phyloP scores from a whole-genome alignment of 768 basidiomycete genomes.

The Rhodosporidiobolus odoratus region DNA sequence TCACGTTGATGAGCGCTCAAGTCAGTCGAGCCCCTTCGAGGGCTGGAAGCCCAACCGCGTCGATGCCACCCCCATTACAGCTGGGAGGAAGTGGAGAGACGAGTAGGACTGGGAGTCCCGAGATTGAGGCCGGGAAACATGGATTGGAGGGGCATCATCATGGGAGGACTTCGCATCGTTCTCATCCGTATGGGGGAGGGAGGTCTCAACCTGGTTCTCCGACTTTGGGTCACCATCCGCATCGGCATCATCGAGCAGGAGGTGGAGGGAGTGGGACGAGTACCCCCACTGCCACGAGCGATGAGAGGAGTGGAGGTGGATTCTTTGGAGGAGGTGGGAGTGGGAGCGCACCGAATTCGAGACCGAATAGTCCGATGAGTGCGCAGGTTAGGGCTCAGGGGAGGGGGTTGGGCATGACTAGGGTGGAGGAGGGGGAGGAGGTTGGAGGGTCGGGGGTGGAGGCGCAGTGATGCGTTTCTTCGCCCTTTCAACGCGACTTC shows the following conservation, averaged over 20 bases:
- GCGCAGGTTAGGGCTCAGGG: background rate
- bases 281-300: background rate
- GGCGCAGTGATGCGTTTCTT: background rate
- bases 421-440: background rate
- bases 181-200: constrained; percentile 27
- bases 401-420: background rate
- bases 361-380: background rate
- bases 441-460: background rate
- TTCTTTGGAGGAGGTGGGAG: background rate
- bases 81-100: background rate
- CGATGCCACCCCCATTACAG: no score
- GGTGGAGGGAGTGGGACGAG: background rate
- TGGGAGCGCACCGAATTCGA: background rate
- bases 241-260: background rate
- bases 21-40: constrained; percentile 19
- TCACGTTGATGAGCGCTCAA: constrained; percentile 30
- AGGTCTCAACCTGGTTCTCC: constrained; percentile 28
- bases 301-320: background rate
- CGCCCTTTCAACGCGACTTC: background rate
- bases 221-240: background rate
- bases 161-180: constrained; percentile 6
- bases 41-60: no score
- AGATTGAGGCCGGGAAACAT: constrained; percentile 10
- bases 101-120: background rate
- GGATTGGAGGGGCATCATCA: constrained; percentile 9